Base-by-base conservation (phyloP, 345 rosid genomes). In the Sisymbrium altissimum region DNA sequence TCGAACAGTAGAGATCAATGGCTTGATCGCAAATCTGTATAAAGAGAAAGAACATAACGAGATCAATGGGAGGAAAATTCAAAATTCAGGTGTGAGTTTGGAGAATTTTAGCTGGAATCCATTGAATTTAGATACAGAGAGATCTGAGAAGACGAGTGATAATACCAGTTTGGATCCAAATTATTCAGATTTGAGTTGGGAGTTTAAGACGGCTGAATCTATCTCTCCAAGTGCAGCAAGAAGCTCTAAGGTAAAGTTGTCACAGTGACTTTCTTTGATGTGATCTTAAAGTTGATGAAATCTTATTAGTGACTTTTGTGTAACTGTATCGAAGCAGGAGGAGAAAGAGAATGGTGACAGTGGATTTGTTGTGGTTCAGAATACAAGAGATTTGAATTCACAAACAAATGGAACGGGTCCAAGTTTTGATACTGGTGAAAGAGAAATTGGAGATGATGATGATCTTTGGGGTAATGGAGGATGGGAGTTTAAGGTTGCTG, bases 21-120 rank as follows among this genome's bases (percentile, higher is more conserved):
- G 85, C 62, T 21, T 86, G 74, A 70, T 93, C 67, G 74, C 78
- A 25, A 77, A 83, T 81, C 71, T 89, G 50, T 84, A 80, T 45
- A 80, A 62, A 65, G 77, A 72, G 12, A 81, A 58, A 4, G 75
- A 75, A 56, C 73, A 41, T n/a, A 66, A 27, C 17, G 75, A 78
- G 63, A 35, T 35, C 25, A 58, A 39, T 46, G 25, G 32, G 12
- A 50, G 23, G 6, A 76, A 66, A 48, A 5, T 32, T 3, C 53
- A 52, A 33, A 29, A 35, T 61, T 72, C 54, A 66, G 38, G n/a
- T 62, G 11, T 11, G 1, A 29, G 43, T 2, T 53, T 39, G 33
- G 70, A 61, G 65, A 54, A 4, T 35, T 32, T 69, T 61, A 80
- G 69, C 56, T 83, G 86, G 88, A 81, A 78, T 74, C 65, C 72